Conservation (phyloP, 208 protist genomes). For the Angomonas deanei region DNA sequence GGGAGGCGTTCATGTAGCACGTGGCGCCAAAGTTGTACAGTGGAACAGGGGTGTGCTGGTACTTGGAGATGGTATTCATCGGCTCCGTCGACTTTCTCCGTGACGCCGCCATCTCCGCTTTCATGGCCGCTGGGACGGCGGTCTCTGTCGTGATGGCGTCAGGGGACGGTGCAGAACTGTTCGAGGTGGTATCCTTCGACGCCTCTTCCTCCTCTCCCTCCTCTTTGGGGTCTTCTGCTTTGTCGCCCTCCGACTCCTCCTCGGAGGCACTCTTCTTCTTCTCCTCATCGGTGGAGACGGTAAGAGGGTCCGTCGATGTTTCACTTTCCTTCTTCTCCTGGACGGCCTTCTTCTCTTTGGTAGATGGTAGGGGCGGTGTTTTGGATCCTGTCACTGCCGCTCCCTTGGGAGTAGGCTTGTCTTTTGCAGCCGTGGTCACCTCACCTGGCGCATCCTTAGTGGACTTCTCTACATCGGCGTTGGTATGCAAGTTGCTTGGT, state of each 20-base stretch:
- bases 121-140: neutral
- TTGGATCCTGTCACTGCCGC: neutral
- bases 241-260: neutral
- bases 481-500: too few species aligned
- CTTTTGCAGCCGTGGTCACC: neutral
- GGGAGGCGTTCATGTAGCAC: conserved; percentile 94
- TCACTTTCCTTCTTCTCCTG: neutral
- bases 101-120: neutral
- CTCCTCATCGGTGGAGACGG: too few species aligned
- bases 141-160: neutral
- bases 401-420: neutral
- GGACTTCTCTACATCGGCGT: neutral
- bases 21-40: conserved; percentile 92
- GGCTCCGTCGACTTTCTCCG: neutral
- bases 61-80: neutral
- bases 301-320: neutral
- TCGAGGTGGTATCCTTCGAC: neutral
- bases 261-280: neutral
- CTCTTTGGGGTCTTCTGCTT: neutral
- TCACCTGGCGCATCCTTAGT: neutral
- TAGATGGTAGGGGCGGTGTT: neutral
- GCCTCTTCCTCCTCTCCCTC: neutral
- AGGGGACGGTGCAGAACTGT: neutral
- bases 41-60: conserved; percentile 24
- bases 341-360: neutral